These are phyloP conservation scores for Vishniacozyma victoriae DNA, from an alignment of 768 basidiomycete species.

Conservation along the genomic window DNA sequence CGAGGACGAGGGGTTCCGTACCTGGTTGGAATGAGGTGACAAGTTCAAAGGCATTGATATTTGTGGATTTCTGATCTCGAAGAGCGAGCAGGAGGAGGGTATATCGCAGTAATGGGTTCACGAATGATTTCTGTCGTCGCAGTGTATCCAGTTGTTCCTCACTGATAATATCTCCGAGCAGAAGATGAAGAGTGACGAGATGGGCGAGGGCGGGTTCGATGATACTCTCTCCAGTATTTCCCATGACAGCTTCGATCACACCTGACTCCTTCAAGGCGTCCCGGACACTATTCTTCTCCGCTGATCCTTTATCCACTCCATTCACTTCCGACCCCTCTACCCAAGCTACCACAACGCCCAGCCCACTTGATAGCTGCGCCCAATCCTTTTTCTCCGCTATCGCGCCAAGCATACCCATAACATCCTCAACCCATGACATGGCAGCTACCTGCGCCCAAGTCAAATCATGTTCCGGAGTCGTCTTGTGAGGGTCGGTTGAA, in stretches of 20 bases:
- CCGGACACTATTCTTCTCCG: constrained; percentile 51
- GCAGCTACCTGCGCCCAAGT: constrained; percentile 80
- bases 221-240: not conserved
- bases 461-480: constrained; percentile 78
- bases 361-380: not conserved
- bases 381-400: not conserved
- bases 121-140: not conserved
- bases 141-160: not conserved
- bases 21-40: constrained; percentile 54
- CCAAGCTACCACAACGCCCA: constrained; percentile 53
- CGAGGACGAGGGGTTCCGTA: constrained; percentile 60
- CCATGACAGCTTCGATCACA: not conserved
- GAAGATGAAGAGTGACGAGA: not conserved
- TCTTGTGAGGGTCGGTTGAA: constrained; percentile 83
- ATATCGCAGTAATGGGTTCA: not conserved
- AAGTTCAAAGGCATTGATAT: constrained; percentile 3
- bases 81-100: constrained; percentile 1
- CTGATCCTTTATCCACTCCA: constrained; percentile 59
- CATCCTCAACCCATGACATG: constrained; percentile 67
- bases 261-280: constrained; percentile 4
- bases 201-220: constrained; percentile 1
- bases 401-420: not conserved
- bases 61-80: not conserved
- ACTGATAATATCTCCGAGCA: not conserved
- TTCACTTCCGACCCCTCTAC: constrained; percentile 73